Conservation (phyloP, 257 asterid genomes). For the Lycium barbarum region DNA sequence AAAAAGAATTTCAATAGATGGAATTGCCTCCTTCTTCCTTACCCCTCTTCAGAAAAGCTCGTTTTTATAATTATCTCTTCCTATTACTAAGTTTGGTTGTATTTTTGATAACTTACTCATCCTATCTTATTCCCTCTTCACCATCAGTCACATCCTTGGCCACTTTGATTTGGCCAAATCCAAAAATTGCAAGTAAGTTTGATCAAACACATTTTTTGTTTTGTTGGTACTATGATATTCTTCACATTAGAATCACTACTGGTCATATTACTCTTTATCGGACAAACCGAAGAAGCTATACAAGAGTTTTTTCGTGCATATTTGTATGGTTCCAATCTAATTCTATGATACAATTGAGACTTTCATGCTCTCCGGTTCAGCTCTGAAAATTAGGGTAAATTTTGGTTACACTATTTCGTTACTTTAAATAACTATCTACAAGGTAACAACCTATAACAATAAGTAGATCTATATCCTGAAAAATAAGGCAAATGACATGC, state of each 20-base stretch:
- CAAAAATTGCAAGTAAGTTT: slow-evolving; percentile 34
- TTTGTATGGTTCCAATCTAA: neutral
- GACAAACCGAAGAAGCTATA: neutral
- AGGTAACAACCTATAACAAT: neutral
- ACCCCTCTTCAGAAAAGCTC: slow-evolving; percentile 46
- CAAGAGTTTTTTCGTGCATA: neutral
- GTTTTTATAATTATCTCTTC: slow-evolving; percentile 53
- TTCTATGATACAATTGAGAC: neutral
- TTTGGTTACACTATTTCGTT: neutral
- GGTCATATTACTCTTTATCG: neutral
- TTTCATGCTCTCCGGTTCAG: no score
- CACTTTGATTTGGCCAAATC: slow-evolving; percentile 39
- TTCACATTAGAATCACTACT: no score
- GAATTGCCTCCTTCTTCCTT: slow-evolving; percentile 42
- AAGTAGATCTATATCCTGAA: neutral
- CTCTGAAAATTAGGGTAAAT: no score
- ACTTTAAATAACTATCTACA: neutral
- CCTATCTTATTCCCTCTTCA: slow-evolving; percentile 44
- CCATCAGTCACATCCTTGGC: slow-evolving; percentile 51
- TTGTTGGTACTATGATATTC: neutral
- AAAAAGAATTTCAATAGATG: neutral
- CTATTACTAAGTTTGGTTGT: slow-evolving; percentile 54
- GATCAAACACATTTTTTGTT: neutral
- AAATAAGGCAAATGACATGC: neutral
- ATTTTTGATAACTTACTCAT: slow-evolving; percentile 44